Evolutionary conservation across 2,329 filamentous ascomycete species (phyloP), one percentile per base, ranked within the genome.

Genomic region (Cladophialophora immunda): DNA sequence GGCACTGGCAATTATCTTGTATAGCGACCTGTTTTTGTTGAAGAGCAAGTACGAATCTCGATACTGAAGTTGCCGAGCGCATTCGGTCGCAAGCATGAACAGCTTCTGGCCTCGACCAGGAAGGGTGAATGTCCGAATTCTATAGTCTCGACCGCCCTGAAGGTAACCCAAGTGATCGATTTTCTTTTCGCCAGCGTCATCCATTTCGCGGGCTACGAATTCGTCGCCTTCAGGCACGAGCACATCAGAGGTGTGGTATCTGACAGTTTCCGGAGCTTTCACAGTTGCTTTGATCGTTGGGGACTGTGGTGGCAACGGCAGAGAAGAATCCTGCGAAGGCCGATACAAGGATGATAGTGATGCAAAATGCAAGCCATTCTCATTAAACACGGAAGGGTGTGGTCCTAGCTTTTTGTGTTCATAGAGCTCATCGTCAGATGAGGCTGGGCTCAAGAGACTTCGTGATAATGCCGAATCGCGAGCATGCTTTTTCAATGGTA

Each of bases 71-170:
- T 97, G 93, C 71, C 95, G 89, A 27, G 95, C 95, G 77, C 95
- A 98, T 80, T 99, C 95, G 17, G 95, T 99, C 36, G 95, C 95
- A 59, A 99, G 87, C 95, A 99, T 99, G 81, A 98, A 99, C 5
- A 98, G 86, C 80, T 97, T 97, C 72, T 96, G 90, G 29, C 92
- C 93, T 73, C 95, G 86, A 75, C 96, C 90, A n/a, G 94, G 93
- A 3, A 99, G 94, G 71, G 92, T 88, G 78, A 99, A 99, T 1
- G 94, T 98, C 70, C 94, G 87, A 80, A 94, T 97, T 77, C 92
- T 89, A 81, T 97, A 99, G 76, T 94, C 91, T 73, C 95, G 92
- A 25, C 87, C 88, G 68, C 93, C 94, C 30, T 91, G 85, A 25
- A 94, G 88, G 75, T 94, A 90, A 47, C 95, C 95, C 73, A 93